Evolutionary conservation across 1,284 basidiomycete species (phyloP).

Genomic region (Macrocystidia cucumis): DNA sequence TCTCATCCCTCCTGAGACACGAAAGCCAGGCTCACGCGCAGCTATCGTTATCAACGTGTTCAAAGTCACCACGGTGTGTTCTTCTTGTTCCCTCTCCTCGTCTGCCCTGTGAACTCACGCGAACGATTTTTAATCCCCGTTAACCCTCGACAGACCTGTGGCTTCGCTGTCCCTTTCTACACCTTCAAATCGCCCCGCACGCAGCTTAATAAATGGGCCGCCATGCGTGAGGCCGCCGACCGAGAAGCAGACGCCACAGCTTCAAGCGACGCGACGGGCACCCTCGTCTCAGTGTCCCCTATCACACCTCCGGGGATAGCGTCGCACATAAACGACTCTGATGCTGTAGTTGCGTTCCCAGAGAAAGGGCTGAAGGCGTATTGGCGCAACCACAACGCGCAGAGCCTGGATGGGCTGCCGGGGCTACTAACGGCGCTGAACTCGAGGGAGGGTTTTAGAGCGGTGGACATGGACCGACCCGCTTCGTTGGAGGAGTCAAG

Average conservation of each 20-base stretch:
- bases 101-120: not conserved
- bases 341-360: too few relatives aligned
- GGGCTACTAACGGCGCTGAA: constrained; percentile 21
- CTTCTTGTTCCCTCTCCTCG: constrained; percentile 2
- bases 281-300: not conserved
- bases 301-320: not conserved
- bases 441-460: constrained; percentile 14
- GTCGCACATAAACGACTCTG: not conserved
- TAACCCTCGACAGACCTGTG: constrained; percentile 26
- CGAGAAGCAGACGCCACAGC: constrained; percentile 13
- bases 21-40: constrained; percentile 42
- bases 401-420: constrained; percentile 33
- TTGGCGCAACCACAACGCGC: constrained; percentile 31
- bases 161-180: constrained; percentile 34
- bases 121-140: not conserved
- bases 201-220: constrained; percentile 21
- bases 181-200: constrained; percentile 32
- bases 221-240: constrained; percentile 19
- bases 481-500: not conserved
- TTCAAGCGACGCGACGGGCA: constrained; percentile 5
- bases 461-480: not conserved
- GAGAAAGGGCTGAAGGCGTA: constrained; percentile 28
- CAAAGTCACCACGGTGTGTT: constrained; percentile 39
- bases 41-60: constrained; percentile 41
- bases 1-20: constrained; percentile 29